Conservation (phyloP, 176 grass and related monocot genomes). For the Miscanthus lutarioriparius region DNA sequence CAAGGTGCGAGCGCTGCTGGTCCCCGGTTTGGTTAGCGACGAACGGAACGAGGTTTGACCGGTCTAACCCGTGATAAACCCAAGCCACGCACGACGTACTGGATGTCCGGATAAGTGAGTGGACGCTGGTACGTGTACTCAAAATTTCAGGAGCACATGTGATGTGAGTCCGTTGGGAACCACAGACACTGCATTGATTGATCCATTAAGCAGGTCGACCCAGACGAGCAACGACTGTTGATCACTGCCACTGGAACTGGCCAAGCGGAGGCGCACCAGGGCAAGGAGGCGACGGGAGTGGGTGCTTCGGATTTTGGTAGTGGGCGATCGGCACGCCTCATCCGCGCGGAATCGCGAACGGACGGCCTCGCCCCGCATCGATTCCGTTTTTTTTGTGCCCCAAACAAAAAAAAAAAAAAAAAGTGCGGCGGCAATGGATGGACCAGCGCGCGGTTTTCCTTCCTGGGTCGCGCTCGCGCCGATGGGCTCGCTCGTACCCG, state of each 20-base stretch:
- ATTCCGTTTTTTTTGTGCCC: no score
- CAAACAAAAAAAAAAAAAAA: no score
- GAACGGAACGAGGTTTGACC: constrained; percentile 28
- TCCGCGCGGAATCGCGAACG: no score
- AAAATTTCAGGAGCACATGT: constrained; percentile 8
- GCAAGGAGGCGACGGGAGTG: no score
- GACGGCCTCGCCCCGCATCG: no score
- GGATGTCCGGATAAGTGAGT: not conserved
- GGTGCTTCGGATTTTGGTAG: no score
- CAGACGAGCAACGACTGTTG: not conserved
- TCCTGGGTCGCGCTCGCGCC: not conserved
- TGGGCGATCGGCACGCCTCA: no score
- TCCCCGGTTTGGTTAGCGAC: not conserved
- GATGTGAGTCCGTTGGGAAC: constrained; percentile 32
- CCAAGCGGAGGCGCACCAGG: no score
- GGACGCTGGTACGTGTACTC: not conserved
- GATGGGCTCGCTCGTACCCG: not conserved
- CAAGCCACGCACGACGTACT: not conserved
- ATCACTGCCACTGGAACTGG: not conserved
- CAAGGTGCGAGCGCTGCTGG: not conserved
- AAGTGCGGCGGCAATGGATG: not conserved
- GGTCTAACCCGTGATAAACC: constrained; percentile 3
- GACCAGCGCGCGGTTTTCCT: constrained; percentile 18
- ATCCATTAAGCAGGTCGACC: not conserved
- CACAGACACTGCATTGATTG: constrained; percentile 28